phyloP scores from a whole-genome alignment of 2,329 filamentous ascomycete species.

The Cladosporium sp. region DNA sequence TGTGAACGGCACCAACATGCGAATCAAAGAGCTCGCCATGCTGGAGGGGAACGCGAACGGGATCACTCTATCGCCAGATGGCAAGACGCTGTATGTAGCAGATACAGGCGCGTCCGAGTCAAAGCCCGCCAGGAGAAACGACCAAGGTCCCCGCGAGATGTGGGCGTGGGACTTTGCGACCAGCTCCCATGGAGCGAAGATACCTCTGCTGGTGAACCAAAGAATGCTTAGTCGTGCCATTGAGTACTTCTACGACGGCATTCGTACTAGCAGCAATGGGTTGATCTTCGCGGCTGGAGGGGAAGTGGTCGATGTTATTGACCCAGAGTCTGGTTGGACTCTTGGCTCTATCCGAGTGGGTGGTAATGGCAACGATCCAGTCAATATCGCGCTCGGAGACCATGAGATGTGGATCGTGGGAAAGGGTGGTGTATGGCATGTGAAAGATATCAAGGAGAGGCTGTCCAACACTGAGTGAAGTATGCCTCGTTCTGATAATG shows the following conservation, averaged over 20 bases:
- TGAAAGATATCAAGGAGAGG: slow-evolving; percentile 8
- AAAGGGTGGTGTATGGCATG: slow-evolving; percentile 13
- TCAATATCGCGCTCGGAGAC: slow-evolving; percentile 11
- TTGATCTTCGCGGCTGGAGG: slow-evolving; percentile 7
- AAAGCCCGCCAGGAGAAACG: slow-evolving; percentile 13
- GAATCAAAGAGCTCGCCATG: slow-evolving; percentile 7
- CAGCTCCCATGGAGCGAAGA: not conserved
- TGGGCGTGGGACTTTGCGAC: slow-evolving; percentile 20
- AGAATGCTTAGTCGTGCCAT: slow-evolving; percentile 7
- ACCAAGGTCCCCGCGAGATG: slow-evolving; percentile 34
- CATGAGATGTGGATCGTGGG: slow-evolving; percentile 13
- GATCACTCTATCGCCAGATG: slow-evolving; percentile 20
- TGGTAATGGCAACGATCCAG: slow-evolving; percentile 8
- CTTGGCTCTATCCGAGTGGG: slow-evolving; percentile 9
- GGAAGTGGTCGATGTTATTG: slow-evolving; percentile 10
- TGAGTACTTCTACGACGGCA: slow-evolving; percentile 10
- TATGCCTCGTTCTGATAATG: too few species aligned
- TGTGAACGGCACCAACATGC: slow-evolving; percentile 3
- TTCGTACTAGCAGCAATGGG: slow-evolving; percentile 5
- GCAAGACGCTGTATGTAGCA: slow-evolving; percentile 21
- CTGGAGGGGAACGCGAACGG: slow-evolving; percentile 21
- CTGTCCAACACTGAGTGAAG: not conserved
- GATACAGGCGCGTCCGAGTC: slow-evolving; percentile 16
- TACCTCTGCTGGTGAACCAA: slow-evolving; percentile 2
- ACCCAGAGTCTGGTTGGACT: slow-evolving; percentile 6